Evolutionary conservation across 768 basidiomycete genomes (phyloP).

Genomic region (Auricularia sp.): DNA sequence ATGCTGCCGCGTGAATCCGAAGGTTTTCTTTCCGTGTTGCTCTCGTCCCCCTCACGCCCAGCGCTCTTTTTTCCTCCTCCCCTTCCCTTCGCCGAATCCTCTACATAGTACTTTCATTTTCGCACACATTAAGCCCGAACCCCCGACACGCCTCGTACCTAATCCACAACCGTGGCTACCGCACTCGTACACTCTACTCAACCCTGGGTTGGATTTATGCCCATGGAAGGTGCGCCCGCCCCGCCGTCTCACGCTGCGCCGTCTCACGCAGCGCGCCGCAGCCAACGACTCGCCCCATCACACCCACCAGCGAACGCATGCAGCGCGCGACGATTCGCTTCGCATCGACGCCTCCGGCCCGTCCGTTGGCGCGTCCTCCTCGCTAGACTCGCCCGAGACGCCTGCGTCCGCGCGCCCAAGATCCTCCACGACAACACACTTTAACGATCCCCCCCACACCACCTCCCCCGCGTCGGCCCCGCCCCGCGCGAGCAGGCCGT

Average conservation of each 20-base stretch:
- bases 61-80: neutral
- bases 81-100: neutral
- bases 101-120: neutral
- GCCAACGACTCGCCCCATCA: neutral
- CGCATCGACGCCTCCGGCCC: neutral
- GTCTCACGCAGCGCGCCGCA: neutral
- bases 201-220: neutral
- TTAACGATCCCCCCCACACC: neutral
- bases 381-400: neutral
- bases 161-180: constrained; percentile 1
- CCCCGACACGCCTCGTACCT: neutral
- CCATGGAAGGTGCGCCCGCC: neutral
- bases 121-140: neutral
- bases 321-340: neutral
- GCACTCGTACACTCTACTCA: neutral
- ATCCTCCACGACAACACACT: neutral
- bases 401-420: neutral
- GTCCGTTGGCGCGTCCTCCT: neutral
- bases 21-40: neutral
- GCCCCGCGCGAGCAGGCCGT: neutral
- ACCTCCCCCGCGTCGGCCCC: neutral
- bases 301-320: neutral
- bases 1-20: neutral
- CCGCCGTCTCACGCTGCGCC: neutral
- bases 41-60: neutral